Conservation (phyloP, 768 basidiomycete species). For the Myochromella boudieri region DNA sequence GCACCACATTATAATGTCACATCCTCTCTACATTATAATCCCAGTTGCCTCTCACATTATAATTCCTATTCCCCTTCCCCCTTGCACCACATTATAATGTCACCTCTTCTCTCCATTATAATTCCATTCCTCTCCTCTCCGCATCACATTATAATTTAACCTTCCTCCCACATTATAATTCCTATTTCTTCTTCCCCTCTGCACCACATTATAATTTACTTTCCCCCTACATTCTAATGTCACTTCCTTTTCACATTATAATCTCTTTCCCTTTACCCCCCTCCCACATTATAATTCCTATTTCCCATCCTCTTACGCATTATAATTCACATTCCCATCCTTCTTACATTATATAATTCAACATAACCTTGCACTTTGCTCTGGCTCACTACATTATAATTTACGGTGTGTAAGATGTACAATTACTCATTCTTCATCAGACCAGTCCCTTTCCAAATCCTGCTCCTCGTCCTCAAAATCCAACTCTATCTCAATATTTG, state of each 20-base stretch:
- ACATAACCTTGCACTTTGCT: background rate
- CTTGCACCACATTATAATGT: constrained; percentile 1
- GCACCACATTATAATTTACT: background rate
- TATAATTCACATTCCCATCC: background rate
- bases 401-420: background rate
- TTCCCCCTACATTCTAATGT: background rate
- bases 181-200: too few species aligned
- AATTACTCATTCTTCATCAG: background rate
- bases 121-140: background rate
- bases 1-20: too few species aligned
- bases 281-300: too few species aligned
- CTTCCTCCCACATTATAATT: too few species aligned
- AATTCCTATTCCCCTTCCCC: too few species aligned
- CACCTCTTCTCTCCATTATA: background rate
- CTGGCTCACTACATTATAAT: background rate
- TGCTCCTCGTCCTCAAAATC: background rate
- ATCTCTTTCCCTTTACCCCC: background rate
- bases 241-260: background rate
- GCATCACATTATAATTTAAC: background rate
- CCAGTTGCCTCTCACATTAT: too few species aligned
- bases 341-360: too few species aligned
- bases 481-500: background rate
- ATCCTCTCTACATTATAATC: too few species aligned
- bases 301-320: background rate
- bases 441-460: background rate